Conservation (phyloP, 148 eudicot species). For the Vaccinium macrocarpon region DNA sequence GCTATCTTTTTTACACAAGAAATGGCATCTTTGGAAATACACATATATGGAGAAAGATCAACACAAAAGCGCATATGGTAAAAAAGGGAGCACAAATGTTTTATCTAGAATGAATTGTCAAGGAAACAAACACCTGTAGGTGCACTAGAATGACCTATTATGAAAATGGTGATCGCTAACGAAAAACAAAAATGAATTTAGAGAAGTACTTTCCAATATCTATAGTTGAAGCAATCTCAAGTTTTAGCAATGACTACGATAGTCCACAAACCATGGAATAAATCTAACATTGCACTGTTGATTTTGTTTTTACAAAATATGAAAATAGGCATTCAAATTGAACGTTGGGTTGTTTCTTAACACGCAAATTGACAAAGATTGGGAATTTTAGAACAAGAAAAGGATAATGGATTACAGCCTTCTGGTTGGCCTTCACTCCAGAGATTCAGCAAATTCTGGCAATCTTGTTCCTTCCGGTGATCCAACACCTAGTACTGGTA, state of each 20-base stretch:
- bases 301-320: background rate
- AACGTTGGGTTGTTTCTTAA: background rate
- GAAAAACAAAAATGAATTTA: too few relatives aligned
- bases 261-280: background rate
- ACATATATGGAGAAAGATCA: too few relatives aligned
- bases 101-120: too few relatives aligned
- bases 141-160: too few relatives aligned
- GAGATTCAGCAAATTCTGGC: slow-evolving; percentile 50
- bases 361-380: slow-evolving; percentile 88
- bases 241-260: background rate
- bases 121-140: too few relatives aligned
- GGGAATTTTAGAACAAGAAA: slow-evolving; percentile 89
- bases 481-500: slow-evolving; percentile 41
- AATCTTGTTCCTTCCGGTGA: slow-evolving; percentile 52
- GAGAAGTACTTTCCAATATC: too few relatives aligned
- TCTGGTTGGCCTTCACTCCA: slow-evolving; percentile 79
- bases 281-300: background rate
- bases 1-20: too few relatives aligned
- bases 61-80: too few relatives aligned
- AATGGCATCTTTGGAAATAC: too few relatives aligned
- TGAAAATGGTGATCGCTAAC: too few relatives aligned
- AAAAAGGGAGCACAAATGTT: too few relatives aligned
- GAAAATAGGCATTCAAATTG: background rate
- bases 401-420: slow-evolving; percentile 93
- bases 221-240: too few relatives aligned